Evolutionary conservation across 2,329 filamentous ascomycete genomes (phyloP).

Genomic region (Colletotrichum sp.): DNA sequence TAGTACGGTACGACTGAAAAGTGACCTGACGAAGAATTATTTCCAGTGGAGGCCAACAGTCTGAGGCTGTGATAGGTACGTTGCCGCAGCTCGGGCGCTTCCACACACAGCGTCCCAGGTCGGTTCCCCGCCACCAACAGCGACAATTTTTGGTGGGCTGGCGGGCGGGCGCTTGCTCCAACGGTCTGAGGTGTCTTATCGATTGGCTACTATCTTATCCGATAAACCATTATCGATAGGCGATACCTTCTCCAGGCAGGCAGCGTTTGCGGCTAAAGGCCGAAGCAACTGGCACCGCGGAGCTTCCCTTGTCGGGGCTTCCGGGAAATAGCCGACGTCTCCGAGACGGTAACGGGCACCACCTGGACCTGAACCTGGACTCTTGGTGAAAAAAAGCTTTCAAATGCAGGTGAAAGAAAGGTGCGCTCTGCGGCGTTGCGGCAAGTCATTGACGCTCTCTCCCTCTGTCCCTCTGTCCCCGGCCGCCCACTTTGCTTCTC

Average conservation of each 20-base stretch:
- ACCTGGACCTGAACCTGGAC: background rate
- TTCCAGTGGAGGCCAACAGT: background rate
- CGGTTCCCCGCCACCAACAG: background rate
- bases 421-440: background rate
- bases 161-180: background rate
- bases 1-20: background rate
- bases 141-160: background rate
- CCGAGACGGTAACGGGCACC: background rate
- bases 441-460: slow-evolving; percentile 9
- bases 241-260: background rate
- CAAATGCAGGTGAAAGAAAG: background rate
- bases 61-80: slow-evolving; percentile 13
- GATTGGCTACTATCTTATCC: background rate
- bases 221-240: background rate
- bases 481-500: background rate
- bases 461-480: background rate
- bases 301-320: slow-evolving; percentile 19
- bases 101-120: background rate
- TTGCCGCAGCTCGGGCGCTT: background rate
- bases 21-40: slow-evolving; percentile 18
- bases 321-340: slow-evolving; percentile 9
- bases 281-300: background rate
- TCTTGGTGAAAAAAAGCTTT: background rate
- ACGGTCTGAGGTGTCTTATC: background rate
- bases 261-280: background rate